Percentiles rank a stretch among this genome's conserved stretches.
Conservation (phyloP, 805 yeast species). For the Starmerella sp. region DNA sequence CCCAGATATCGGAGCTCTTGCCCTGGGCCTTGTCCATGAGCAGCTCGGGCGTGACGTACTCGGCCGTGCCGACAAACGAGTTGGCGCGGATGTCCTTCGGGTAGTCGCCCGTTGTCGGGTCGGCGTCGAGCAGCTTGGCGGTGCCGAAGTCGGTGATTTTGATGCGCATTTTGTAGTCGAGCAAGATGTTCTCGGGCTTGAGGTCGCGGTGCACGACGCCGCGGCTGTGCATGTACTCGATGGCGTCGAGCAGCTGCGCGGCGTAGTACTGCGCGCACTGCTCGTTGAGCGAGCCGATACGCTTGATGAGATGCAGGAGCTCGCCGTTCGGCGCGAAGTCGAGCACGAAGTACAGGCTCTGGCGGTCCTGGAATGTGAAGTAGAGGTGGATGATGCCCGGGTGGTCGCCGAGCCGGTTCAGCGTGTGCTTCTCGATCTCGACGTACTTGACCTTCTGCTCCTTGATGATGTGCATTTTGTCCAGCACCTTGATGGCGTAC, state of each 20-base stretch:
- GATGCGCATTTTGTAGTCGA: slow-evolving; percentile 73
- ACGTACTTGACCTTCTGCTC: slow-evolving; percentile 94
- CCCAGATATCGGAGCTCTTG: slow-evolving; percentile 84
- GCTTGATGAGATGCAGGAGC: slow-evolving; percentile 56
- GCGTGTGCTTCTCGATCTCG: slow-evolving; percentile 82
- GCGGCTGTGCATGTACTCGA: slow-evolving; percentile 73
- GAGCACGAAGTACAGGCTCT: slow-evolving; percentile 76
- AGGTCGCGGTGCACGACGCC: slow-evolving; percentile 90
- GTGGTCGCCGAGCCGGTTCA: slow-evolving; percentile 78
- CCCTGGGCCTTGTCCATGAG: slow-evolving; percentile 70
- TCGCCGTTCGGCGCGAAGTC: slow-evolving; percentile 97
- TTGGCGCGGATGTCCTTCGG: slow-evolving; percentile 33
- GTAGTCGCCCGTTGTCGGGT: slow-evolving; percentile 24
- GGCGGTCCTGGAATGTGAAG: slow-evolving; percentile 90
- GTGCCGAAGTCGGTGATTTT: slow-evolving; percentile 97
- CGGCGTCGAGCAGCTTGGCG: slow-evolving; percentile 57
- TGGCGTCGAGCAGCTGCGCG: slow-evolving; percentile 80
- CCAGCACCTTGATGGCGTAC: slow-evolving; percentile 83
- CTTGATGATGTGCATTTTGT: slow-evolving; percentile 83
- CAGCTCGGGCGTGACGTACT: slow-evolving; percentile 88
- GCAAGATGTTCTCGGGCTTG: slow-evolving; percentile 84
- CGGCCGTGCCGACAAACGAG: slow-evolving; percentile 96
- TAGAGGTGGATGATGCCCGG: slow-evolving; percentile 89
- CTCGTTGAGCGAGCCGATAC: slow-evolving; percentile 62
- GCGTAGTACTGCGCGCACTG: slow-evolving; percentile 67